Base-by-base conservation (phyloP, 495 filamentous ascomycete genomes). In the Penicillium diatomitis region DNA sequence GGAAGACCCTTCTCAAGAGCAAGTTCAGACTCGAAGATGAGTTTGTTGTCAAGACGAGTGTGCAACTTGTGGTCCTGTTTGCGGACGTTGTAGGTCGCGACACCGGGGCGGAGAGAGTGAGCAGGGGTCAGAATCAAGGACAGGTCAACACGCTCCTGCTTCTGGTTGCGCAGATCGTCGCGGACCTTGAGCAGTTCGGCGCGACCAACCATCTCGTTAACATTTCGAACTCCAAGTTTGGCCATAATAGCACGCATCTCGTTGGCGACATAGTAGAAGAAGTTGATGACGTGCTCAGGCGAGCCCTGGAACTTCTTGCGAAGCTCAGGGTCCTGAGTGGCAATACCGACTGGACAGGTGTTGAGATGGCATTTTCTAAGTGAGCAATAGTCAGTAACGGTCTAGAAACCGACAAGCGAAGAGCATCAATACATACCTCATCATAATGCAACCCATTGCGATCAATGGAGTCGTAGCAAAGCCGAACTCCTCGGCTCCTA, bases 211-310 rank as follows among this genome's bases (percentile, higher is more conserved):
- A 97, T 97, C 67, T 99, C 92, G 57, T 99, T 99, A 63, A 99
- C 82, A 31, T 86, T 95, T 41, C 92, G 81, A 76, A 96, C 86
- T 47, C 92, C 92, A 55, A 97, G 78, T 66, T 86, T 91, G 31
- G 92, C 91, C 92, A 99, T 97, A 69, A 99, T 96, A 11, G 92
- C 90, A 53, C 92, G 85, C 50, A 99, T 82, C 74, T 99, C 92
- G 59, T 99, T 99, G 52, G 94, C 83, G 41, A 99, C 78, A 58
- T 99, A 99, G 72, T 96, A 99, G 74, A 99, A 99, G 78, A 97
- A 99, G 76, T 99, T 99, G 69, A 99, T 99, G 40, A 96, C 92
- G 62, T 99, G 88, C 68, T 99, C 92, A 5, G 92, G 91, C 0
- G 88, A 90, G 32, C 92, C 94, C 38, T 80, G 77, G 69, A 99